phyloP scores from a whole-genome alignment of 306 rosid genomes.

The Vachellia pachyceras region DNA sequence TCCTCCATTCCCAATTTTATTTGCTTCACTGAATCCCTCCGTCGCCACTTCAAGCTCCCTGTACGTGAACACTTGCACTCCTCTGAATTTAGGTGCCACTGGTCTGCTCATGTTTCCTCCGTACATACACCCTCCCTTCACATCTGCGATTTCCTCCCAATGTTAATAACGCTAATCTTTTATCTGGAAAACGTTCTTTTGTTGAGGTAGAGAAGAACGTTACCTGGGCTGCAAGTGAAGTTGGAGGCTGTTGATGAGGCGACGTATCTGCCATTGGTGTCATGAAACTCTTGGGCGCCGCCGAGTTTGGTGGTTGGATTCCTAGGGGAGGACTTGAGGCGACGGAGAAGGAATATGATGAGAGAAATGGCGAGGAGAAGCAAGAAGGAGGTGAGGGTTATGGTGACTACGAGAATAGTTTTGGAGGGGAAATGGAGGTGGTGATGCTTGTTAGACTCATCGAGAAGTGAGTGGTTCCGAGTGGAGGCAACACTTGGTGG shows the following conservation, averaged over 20 bases:
- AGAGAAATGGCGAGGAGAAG: conserved; percentile 54
- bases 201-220: neutral
- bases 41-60: conserved; percentile 87
- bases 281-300: conserved; percentile 34
- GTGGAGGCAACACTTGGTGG: conserved; percentile 38
- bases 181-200: neutral
- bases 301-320: conserved; percentile 49
- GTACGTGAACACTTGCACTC: conserved; percentile 89
- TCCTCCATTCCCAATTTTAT: conserved; percentile 71
- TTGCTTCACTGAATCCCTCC: conserved; percentile 60
- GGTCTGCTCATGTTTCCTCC: conserved; percentile 65
- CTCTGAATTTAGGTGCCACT: conserved; percentile 52
- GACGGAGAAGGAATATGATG: conserved; percentile 61
- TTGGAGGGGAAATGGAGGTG: conserved; percentile 55
- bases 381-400: conserved; percentile 42
- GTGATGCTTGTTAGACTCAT: conserved; percentile 29
- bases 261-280: conserved; percentile 61
- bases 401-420: conserved; percentile 54
- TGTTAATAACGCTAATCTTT: neutral
- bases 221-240: conserved; percentile 84
- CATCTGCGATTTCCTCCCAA: conserved; percentile 53
- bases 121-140: conserved; percentile 80
- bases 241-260: conserved; percentile 57
- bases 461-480: conserved; percentile 43
- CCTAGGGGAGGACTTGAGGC: conserved; percentile 55